These are phyloP conservation scores for Penicillium sp. DNA, from an alignment of 2,329 filamentous ascomycete genomes.

Conservation along the genomic window DNA sequence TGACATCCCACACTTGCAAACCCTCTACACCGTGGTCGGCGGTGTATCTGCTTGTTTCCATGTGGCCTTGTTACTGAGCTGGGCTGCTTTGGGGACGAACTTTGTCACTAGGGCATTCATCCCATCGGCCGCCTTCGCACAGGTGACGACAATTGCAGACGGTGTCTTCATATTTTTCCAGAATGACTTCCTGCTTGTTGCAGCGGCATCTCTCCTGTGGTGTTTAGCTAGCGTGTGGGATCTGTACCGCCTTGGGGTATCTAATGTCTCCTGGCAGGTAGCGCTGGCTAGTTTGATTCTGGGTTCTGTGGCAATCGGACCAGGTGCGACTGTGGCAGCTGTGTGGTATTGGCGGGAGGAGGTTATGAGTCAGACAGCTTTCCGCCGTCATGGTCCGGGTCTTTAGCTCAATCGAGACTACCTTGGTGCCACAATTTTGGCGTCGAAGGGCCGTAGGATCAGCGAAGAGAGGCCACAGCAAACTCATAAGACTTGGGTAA, in stretches of 20 bases:
- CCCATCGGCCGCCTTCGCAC: constrained; percentile 7
- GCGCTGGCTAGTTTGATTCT: constrained; percentile 7
- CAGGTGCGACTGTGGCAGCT: constrained; percentile 20
- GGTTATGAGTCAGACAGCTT: constrained; percentile 8
- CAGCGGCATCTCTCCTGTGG: constrained; percentile 21
- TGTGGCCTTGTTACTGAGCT: not conserved
- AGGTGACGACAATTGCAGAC: constrained; percentile 14
- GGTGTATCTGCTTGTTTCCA: constrained; percentile 13
- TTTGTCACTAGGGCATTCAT: constrained; percentile 22
- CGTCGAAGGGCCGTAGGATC: not conserved
- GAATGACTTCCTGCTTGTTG: constrained; percentile 25
- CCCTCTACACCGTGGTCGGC: constrained; percentile 7
- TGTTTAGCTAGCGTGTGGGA: constrained; percentile 21
- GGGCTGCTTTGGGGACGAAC: not conserved
- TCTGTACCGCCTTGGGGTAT: constrained; percentile 21
- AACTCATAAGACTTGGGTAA: not conserved
- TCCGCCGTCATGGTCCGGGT: not conserved
- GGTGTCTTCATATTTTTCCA: constrained; percentile 27
- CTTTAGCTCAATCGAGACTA: not conserved
- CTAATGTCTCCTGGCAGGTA: constrained; percentile 8
- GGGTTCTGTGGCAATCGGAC: constrained; percentile 18
- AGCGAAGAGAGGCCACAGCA: not conserved
- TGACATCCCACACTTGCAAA: constrained; percentile 3
- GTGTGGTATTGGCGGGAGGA: constrained; percentile 28
- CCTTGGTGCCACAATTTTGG: not conserved